These are phyloP conservation scores for Stagonosporopsis tanaceti DNA, from an alignment of 2,329 filamentous ascomycete species.

Conservation along the genomic window DNA sequence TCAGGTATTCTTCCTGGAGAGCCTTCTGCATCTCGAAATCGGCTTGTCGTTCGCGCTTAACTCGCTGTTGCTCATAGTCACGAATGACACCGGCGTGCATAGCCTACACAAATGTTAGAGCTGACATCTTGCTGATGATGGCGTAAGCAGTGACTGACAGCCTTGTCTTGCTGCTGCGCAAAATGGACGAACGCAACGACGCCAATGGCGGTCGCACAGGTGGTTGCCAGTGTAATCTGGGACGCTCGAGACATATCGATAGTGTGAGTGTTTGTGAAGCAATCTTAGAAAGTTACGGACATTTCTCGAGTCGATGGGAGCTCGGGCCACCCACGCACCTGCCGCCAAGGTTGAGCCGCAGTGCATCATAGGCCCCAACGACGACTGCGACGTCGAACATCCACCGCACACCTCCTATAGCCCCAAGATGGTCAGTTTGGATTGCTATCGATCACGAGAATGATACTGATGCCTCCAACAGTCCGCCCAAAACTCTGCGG, in stretches of 20 bases:
- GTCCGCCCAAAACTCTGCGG: conserved; percentile 98
- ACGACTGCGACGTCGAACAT: conserved; percentile 29
- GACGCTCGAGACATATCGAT: conserved; percentile 83
- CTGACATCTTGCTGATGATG: conserved; percentile 20
- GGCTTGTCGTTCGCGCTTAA: conserved; percentile 88
- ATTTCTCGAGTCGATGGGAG: conserved; percentile 33
- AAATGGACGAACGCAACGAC: conserved; percentile 90
- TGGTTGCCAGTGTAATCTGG: conserved; percentile 82
- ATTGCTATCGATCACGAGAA: no score
- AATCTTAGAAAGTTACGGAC: conserved; percentile 19
- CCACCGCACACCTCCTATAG: conserved; percentile 17
- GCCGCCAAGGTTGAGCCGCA: conserved; percentile 31
- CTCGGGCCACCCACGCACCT: conserved; percentile 37
- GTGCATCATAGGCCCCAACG: conserved; percentile 34
- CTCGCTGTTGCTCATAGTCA: conserved; percentile 90
- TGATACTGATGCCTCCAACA: conserved; percentile 53
- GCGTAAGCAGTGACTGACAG: conserved; percentile 62
- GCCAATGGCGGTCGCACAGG: conserved; percentile 75
- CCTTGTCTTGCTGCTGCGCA: conserved; percentile 83
- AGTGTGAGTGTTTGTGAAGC: conserved; percentile 1
- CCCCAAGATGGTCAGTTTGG: conserved; percentile 38
- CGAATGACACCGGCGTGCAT: conserved; percentile 96
- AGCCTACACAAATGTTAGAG: conserved; percentile 63
- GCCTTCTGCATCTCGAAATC: conserved; percentile 92
- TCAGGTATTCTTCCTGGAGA: conserved; percentile 88